Conservation (phyloP, 805 yeast species). For the Ogataea parapolymorpha region DNA sequence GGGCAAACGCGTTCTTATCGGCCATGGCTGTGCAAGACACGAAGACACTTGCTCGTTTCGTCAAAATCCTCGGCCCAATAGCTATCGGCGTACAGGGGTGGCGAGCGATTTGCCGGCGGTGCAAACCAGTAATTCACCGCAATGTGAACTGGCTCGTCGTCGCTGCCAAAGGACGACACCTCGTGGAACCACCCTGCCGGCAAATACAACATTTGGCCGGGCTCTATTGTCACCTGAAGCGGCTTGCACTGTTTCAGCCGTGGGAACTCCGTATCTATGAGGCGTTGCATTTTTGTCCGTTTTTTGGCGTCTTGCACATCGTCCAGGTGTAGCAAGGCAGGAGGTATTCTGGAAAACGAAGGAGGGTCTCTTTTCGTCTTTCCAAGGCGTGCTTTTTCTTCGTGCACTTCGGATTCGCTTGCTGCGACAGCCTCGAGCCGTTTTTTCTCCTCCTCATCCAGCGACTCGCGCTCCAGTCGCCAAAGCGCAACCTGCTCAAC, state of each 20-base stretch:
- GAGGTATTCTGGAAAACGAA: slow-evolving; percentile 63
- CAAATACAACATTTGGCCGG: slow-evolving; percentile 65
- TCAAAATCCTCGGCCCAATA: slow-evolving; percentile 56
- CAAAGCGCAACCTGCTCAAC: slow-evolving; percentile 46
- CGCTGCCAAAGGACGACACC: slow-evolving; percentile 59
- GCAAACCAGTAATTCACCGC: slow-evolving; percentile 76
- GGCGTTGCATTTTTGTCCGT: slow-evolving; percentile 29
- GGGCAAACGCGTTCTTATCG: slow-evolving; percentile 4
- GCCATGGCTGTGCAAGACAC: slow-evolving; percentile 8
- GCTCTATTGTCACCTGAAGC: slow-evolving; percentile 45
- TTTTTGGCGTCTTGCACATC: slow-evolving; percentile 38
- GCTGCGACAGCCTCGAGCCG: slow-evolving; percentile 27
- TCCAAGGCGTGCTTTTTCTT: slow-evolving; percentile 14
- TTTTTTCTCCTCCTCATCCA: slow-evolving; percentile 27
- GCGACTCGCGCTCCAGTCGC: slow-evolving; percentile 28
- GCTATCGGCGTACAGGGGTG: slow-evolving; percentile 41
- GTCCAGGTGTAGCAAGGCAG: slow-evolving; percentile 57
- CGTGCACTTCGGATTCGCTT: slow-evolving; percentile 26
- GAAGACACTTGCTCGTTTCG: slow-evolving; percentile 37
- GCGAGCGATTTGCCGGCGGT: slow-evolving; percentile 48
- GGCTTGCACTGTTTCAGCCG: slow-evolving; percentile 41
- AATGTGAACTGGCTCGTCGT: slow-evolving; percentile 41
- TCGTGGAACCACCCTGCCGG: slow-evolving; percentile 87
- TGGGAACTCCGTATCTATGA: slow-evolving; percentile 47
- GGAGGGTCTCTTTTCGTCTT: slow-evolving; percentile 52